Percentiles rank a stretch among this genome's conserved stretches.
These are phyloP conservation scores for Biscutella laevigata DNA, from an alignment of 441 rosid genomes.

Conservation along the genomic window DNA sequence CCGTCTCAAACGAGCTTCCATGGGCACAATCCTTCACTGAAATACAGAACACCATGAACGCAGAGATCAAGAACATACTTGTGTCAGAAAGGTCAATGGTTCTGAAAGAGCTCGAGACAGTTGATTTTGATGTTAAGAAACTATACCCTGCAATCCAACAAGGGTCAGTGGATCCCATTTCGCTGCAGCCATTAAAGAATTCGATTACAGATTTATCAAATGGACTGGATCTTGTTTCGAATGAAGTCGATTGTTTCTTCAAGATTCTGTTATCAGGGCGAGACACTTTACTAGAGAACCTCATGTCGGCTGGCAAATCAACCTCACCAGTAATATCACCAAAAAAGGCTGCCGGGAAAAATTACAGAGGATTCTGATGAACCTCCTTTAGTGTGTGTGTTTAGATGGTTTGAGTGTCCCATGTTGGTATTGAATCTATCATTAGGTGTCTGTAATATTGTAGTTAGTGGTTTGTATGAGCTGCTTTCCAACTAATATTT, in stretches of 20 bases:
- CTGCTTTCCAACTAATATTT: conserved; percentile 9
- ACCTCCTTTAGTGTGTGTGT: conserved; percentile 23
- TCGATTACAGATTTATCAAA: conserved; percentile 41
- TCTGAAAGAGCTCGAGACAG: conserved; percentile 64
- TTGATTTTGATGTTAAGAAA: conserved; percentile 38
- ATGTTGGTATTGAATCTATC: conserved; percentile 12
- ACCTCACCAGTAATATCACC: conserved; percentile 16
- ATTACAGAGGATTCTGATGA: conserved; percentile 27
- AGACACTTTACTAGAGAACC: conserved; percentile 68
- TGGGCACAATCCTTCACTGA: conserved; percentile 56
- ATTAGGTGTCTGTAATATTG: conserved; percentile 13
- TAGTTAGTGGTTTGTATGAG: conserved; percentile 21
- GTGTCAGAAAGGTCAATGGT: conserved; percentile 32
- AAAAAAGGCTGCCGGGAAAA: conserved; percentile 30
- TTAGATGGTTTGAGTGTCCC: conserved; percentile 27
- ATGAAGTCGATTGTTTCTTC: conserved; percentile 74
- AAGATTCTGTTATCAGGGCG: conserved; percentile 69
- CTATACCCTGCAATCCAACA: conserved; percentile 46
- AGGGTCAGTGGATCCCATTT: conserved; percentile 27
- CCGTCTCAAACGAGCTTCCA: conserved; percentile 36
- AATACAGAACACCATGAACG: conserved; percentile 46
- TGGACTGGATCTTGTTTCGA: conserved; percentile 58
- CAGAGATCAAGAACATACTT: conserved; percentile 33
- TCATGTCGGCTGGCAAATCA: conserved; percentile 33
- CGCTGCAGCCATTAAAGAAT: conserved; percentile 32